phyloP scores from a whole-genome alignment of 2,329 filamentous ascomycete species.

The Arthrobotrys conoides region DNA sequence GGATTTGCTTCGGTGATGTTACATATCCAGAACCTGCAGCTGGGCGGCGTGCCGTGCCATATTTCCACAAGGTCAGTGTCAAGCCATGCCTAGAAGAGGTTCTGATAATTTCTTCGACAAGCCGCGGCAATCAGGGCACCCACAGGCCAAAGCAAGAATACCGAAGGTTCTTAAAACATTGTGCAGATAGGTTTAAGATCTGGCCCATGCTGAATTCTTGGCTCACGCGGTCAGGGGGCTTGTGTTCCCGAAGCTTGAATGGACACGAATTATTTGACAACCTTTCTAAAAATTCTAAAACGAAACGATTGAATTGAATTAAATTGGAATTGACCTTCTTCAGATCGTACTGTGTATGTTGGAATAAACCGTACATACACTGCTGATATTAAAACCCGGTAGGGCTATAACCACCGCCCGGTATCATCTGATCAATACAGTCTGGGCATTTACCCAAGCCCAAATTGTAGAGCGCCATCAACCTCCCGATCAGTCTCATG shows the following conservation, averaged over 20 bases:
- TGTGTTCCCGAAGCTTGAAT: conserved; percentile 27
- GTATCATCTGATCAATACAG: not conserved
- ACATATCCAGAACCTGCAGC: not conserved
- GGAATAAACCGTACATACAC: not conserved
- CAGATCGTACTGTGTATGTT: not conserved
- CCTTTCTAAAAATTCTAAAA: not conserved
- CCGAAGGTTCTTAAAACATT: conserved; percentile 1
- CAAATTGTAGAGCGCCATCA: conserved; percentile 16
- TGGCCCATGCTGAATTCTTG: conserved; percentile 25
- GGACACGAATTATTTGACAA: conserved; percentile 4
- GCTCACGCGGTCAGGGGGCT: conserved; percentile 1
- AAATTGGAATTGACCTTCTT: too few species aligned
- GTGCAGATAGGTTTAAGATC: conserved; percentile 40
- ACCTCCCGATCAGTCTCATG: conserved; percentile 22
- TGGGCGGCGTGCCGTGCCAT: conserved; percentile 10
- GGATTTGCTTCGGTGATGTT: conserved; percentile 33
- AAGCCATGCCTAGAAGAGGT: conserved; percentile 37
- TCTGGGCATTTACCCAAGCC: conserved; percentile 11
- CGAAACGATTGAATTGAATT: conserved; percentile 9
- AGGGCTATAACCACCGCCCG: conserved; percentile 6
- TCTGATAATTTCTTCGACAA: conserved; percentile 24
- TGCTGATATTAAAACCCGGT: not conserved
- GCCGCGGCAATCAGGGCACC: conserved; percentile 47
- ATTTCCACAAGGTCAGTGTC: conserved; percentile 14
- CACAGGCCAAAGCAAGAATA: conserved; percentile 19